Conservation (phyloP, 2,329 filamentous ascomycete genomes). For the Colletotrichum karsti region DNA sequence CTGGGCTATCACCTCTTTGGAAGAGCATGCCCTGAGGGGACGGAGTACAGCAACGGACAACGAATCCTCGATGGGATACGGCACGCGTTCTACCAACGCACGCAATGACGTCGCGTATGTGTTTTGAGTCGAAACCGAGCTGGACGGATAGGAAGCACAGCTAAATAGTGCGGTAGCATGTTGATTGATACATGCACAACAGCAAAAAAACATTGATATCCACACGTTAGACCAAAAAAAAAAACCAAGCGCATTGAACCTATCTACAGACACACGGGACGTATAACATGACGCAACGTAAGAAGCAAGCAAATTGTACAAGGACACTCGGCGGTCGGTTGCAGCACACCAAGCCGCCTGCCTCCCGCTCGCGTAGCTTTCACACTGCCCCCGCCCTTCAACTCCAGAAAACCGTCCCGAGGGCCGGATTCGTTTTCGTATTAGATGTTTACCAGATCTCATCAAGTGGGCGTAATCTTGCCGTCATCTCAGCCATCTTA, state of each 20-base stretch:
- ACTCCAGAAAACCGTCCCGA: slow-evolving; percentile 24
- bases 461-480: slow-evolving; percentile 26
- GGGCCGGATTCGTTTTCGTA: slow-evolving; percentile 20
- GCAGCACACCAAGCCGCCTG: slow-evolving; percentile 16
- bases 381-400: slow-evolving; percentile 27
- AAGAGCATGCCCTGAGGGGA: too few relatives aligned
- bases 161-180: too few relatives aligned
- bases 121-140: too few relatives aligned
- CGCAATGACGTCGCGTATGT: too few relatives aligned
- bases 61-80: too few relatives aligned
- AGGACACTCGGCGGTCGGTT: slow-evolving; percentile 14
- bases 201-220: background rate
- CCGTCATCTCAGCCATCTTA: slow-evolving; percentile 19
- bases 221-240: slow-evolving; percentile 6
- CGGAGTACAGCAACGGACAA: too few relatives aligned
- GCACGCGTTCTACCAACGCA: too few relatives aligned
- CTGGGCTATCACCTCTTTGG: too few relatives aligned
- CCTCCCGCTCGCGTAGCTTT: slow-evolving; percentile 22
- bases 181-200: background rate
- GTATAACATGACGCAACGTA: slow-evolving; percentile 29
- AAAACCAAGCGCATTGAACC: slow-evolving; percentile 26
- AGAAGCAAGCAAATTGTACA: slow-evolving; percentile 29
- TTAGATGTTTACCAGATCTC: slow-evolving; percentile 30
- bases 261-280: slow-evolving; percentile 28
- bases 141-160: too few relatives aligned